Conservation (phyloP, 495 filamentous ascomycete species). For the Penicillium silybi region DNA sequence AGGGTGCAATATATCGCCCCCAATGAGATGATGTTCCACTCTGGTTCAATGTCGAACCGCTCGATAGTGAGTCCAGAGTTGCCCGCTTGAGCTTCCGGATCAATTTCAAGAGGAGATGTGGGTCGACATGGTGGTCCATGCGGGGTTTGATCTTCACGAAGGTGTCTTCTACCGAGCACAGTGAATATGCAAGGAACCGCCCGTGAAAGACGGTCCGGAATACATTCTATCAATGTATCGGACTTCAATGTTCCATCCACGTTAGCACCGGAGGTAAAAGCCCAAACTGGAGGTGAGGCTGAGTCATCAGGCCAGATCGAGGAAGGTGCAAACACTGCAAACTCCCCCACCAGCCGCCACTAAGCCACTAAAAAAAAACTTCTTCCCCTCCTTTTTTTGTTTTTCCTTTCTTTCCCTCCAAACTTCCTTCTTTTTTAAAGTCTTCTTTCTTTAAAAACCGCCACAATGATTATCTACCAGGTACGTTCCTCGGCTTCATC, state of each 20-base stretch:
- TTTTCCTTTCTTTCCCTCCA: constrained; percentile 26
- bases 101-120: neutral
- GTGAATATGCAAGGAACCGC: neutral
- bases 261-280: neutral
- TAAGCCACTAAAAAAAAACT: constrained; percentile 43
- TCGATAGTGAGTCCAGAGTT: too few relatives aligned
- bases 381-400: constrained; percentile 36
- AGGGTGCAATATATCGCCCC: too few relatives aligned
- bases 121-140: neutral
- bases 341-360: constrained; percentile 32
- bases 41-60: too few relatives aligned
- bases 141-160: constrained; percentile 1
- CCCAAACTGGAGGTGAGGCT: neutral
- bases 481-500: constrained; percentile 41
- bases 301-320: constrained; percentile 4
- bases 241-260: too few relatives aligned
- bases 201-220: neutral
- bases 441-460: constrained; percentile 17
- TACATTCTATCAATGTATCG: neutral
- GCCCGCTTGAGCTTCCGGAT: neutral
- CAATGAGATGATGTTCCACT: too few relatives aligned
- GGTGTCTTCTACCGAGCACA: neutral
- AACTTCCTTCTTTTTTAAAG: constrained; percentile 15
- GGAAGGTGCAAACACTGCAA: constrained; percentile 24
- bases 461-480: constrained; percentile 88